A percentile compares a stretch with the other conserved stretches of the same genome.
Evolutionary conservation across 2,329 filamentous ascomycete genomes (phyloP).

Genomic region (Escovopsis sp.): DNA sequence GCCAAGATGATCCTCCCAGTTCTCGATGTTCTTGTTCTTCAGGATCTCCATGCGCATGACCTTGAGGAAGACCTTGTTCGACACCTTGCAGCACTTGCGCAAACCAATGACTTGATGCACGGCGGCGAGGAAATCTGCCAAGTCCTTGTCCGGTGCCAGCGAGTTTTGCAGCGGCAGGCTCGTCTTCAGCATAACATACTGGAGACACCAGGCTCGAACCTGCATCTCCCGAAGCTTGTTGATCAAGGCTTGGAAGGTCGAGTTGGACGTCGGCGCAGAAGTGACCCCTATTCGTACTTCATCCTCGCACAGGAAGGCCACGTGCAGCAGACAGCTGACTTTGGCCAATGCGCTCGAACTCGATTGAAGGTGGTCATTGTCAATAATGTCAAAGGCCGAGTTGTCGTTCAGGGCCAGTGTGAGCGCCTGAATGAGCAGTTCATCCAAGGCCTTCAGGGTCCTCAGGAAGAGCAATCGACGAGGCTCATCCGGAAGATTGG

Average conservation of each 20-base stretch:
- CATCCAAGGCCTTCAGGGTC: conserved; percentile 66
- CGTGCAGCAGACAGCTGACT: conserved; percentile 61
- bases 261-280: conserved; percentile 41
- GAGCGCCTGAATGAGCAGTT: conserved; percentile 58
- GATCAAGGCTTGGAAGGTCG: conserved; percentile 37
- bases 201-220: conserved; percentile 73
- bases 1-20: conserved; percentile 74
- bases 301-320: conserved; percentile 71
- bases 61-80: conserved; percentile 78
- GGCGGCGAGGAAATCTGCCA: conserved; percentile 65
- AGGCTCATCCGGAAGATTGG: conserved; percentile 42
- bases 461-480: conserved; percentile 59
- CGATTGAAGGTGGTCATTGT: conserved; percentile 60
- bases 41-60: conserved; percentile 79
- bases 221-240: conserved; percentile 75
- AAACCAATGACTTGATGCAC: conserved; percentile 75
- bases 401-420: conserved; percentile 51
- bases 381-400: conserved; percentile 67
- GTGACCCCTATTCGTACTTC: conserved; percentile 65
- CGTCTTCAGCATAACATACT: conserved; percentile 68
- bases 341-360: conserved; percentile 59
- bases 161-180: conserved; percentile 53
- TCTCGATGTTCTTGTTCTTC: conserved; percentile 58
- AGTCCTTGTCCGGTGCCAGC: conserved; percentile 50
- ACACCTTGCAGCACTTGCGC: conserved; percentile 70